Evolutionary conservation across 2,329 filamentous ascomycete species (phyloP).

Genomic region (Ploettnerulaceae sp.): DNA sequence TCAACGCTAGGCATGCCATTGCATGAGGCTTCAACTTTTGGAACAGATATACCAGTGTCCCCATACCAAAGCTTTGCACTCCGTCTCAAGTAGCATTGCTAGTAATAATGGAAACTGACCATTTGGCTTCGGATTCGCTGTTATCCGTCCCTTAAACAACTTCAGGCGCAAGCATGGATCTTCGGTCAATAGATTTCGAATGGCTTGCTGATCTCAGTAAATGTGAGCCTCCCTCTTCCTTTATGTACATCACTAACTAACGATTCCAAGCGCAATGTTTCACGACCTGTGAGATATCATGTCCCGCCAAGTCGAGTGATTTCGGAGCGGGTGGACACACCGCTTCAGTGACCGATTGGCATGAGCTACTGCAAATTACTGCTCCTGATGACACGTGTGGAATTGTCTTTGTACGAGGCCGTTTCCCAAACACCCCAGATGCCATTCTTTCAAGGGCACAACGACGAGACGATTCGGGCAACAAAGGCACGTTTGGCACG

Average conservation of each 20-base stretch:
- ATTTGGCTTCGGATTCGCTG: not conserved
- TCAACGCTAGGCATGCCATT: too few species aligned
- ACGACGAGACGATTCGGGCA: conserved; percentile 16
- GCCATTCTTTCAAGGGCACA: conserved; percentile 22
- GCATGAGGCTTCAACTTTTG: not conserved
- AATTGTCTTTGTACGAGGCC: conserved; percentile 19
- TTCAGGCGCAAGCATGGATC: not conserved
- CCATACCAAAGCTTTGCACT: not conserved
- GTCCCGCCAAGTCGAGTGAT: conserved; percentile 19
- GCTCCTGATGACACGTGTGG: conserved; percentile 21
- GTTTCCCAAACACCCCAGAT: conserved; percentile 19
- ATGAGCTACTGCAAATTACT: conserved; percentile 23
- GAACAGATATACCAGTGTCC: not conserved
- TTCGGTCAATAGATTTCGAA: conserved; percentile 9
- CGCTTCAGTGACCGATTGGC: conserved; percentile 20
- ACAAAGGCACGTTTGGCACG: conserved; percentile 19
- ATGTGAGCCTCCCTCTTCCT: conserved; percentile 3
- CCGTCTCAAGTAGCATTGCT: not conserved
- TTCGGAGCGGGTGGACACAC: conserved; percentile 23
- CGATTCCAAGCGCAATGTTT: conserved; percentile 17
- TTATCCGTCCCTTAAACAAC: not conserved
- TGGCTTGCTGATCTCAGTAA: conserved; percentile 18
- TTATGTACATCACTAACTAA: not conserved
- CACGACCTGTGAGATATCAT: conserved; percentile 15
- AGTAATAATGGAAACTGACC: not conserved